These are phyloP conservation scores for Elymus sibiricus DNA, from an alignment of 176 grass and related monocot genomes.

Conservation along the genomic window DNA sequence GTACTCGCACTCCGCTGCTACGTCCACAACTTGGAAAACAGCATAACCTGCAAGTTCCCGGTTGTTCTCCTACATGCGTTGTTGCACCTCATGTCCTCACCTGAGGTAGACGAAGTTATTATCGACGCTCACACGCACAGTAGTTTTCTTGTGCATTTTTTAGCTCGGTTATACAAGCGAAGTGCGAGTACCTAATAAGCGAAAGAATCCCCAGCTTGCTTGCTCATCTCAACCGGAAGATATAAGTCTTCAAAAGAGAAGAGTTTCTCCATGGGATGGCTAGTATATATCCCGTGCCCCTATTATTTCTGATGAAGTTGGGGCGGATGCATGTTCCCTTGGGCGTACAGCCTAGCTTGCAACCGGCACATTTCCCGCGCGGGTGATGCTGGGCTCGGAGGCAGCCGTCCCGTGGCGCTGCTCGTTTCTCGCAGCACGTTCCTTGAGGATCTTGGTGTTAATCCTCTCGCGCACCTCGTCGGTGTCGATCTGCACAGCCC, in stretches of 20 bases:
- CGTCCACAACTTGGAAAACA: too few relatives aligned
- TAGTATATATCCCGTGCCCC: not conserved
- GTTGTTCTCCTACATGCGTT: not conserved
- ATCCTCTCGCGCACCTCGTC: not conserved
- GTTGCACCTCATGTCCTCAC: not conserved
- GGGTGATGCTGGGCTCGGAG: not conserved
- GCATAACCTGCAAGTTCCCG: not conserved
- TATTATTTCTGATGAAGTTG: not conserved
- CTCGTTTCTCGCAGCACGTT: slow-evolving; percentile 1
- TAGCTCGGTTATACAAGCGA: not conserved
- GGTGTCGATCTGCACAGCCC: slow-evolving; percentile 30
- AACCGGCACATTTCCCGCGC: slow-evolving; percentile 31
- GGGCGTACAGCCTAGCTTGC: slow-evolving; percentile 3
- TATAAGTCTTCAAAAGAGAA: not conserved
- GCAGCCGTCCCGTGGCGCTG: not conserved
- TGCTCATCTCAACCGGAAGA: not conserved
- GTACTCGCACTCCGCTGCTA: too few relatives aligned
- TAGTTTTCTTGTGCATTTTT: not conserved
- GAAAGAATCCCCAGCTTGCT: not conserved
- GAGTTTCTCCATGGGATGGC: not conserved
- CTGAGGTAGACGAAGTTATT: not conserved
- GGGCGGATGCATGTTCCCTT: not conserved
- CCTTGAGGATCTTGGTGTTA: not conserved
- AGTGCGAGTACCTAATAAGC: not conserved
- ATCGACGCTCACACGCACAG: not conserved